A percentile compares a stretch with the other conserved stretches of the same genome.
These are phyloP conservation scores for Eutrema salsugineum DNA, from an alignment of 441 rosid genomes.

Conservation along the genomic window DNA sequence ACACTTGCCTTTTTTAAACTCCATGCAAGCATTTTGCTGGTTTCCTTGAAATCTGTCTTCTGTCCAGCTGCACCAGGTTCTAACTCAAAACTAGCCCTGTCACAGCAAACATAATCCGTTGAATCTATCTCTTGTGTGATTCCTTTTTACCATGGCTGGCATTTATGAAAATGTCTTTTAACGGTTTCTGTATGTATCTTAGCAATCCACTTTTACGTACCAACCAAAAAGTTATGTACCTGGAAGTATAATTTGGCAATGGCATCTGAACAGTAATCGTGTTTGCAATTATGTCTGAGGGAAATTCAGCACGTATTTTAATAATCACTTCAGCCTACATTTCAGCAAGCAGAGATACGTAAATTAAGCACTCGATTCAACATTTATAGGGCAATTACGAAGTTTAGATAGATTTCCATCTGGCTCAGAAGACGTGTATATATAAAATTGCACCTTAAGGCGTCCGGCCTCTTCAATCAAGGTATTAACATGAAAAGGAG, in stretches of 20 bases:
- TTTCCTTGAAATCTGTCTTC: constrained; percentile 89
- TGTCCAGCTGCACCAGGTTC: constrained; percentile 88
- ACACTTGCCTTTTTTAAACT: constrained; percentile 72
- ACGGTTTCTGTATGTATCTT: background rate
- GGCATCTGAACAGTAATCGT: constrained; percentile 89
- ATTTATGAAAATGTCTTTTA: background rate
- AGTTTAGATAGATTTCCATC: background rate
- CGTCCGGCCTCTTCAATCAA: constrained; percentile 96
- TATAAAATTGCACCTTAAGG: constrained; percentile 50
- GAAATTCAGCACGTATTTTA: constrained; percentile 82
- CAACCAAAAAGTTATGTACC: constrained; percentile 44
- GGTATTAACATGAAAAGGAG: constrained; percentile 92
- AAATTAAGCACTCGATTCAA: background rate
- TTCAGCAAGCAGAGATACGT: background rate
- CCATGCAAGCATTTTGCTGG: constrained; percentile 91
- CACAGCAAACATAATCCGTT: constrained; percentile 7
- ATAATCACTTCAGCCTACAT: constrained; percentile 80
- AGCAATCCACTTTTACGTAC: background rate
- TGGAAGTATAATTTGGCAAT: constrained; percentile 82
- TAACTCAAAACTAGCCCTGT: constrained; percentile 86
- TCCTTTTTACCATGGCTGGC: background rate
- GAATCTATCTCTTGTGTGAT: background rate
- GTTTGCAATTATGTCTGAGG: constrained; percentile 81
- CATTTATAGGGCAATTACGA: background rate
- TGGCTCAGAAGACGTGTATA: background rate